Evolutionary conservation across 164 flowering plant genomes (phyloP).

Genomic region (Nymphaea colorata): DNA sequence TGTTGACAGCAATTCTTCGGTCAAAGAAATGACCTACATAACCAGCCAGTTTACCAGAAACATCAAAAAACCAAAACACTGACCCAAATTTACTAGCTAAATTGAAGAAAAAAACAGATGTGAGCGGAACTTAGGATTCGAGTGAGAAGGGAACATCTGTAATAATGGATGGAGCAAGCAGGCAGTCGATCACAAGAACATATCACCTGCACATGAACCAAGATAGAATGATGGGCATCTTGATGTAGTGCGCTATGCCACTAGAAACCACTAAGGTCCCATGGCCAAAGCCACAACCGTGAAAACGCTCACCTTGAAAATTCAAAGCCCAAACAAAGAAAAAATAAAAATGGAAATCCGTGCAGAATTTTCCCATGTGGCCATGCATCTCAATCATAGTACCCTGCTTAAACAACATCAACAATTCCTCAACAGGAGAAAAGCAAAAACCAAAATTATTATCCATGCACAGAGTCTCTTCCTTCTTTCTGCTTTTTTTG

Average conservation of each 20-base stretch:
- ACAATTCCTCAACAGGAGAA: constrained; percentile 28
- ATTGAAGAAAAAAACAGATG: neutral
- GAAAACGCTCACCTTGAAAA: neutral
- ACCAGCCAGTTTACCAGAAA: constrained; percentile 10
- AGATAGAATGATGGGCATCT: constrained; percentile 75
- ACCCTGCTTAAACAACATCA: constrained; percentile 39
- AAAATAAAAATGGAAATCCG: constrained; percentile 19
- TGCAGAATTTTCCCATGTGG: constrained; percentile 16
- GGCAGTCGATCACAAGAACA: constrained; percentile 52
- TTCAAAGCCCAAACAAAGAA: constrained; percentile 25
- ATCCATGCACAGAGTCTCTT: neutral
- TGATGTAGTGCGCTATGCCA: constrained; percentile 12
- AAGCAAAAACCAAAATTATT: neutral
- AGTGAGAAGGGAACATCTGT: constrained; percentile 66
- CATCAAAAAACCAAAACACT: constrained; percentile 5
- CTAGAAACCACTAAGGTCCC: neutral
- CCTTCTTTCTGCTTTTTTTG: too few species aligned
- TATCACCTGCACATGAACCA: constrained; percentile 93
- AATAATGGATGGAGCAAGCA: constrained; percentile 46
- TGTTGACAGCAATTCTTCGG: constrained; percentile 87
- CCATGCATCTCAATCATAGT: constrained; percentile 21
- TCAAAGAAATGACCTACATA: constrained; percentile 80
- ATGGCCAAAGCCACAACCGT: neutral
- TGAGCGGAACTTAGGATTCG: constrained; percentile 47
- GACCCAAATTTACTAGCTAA: neutral